Conservation (phyloP, 1,284 basidiomycete species). For the Pseudozyma flocculosa region DNA sequence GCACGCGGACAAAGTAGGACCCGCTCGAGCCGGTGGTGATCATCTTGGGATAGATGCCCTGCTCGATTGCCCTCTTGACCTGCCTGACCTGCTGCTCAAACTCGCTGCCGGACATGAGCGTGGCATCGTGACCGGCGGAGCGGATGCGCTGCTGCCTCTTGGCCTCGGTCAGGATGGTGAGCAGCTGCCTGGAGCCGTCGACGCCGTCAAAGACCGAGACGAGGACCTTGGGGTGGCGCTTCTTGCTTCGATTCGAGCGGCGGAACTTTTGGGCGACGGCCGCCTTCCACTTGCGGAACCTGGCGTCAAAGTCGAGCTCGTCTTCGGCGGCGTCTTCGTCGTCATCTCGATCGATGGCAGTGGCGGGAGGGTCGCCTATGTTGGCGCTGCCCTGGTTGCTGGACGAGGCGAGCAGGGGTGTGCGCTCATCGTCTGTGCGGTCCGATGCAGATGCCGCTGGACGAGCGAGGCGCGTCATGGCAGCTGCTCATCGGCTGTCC, state of each 20-base stretch:
- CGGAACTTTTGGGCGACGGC: constrained; percentile 37
- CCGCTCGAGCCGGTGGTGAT: constrained; percentile 52
- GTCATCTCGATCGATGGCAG: not conserved
- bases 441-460: not conserved
- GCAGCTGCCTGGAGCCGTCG: not conserved
- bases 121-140: constrained; percentile 4
- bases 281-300: constrained; percentile 39
- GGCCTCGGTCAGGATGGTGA: constrained; percentile 5
- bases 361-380: no score
- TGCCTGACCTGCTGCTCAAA: constrained; percentile 31
- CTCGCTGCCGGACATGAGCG: constrained; percentile 19
- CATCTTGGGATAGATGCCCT: constrained; percentile 53
- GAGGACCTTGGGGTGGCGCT: constrained; percentile 8
- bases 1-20: constrained; percentile 50
- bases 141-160: not conserved
- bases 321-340: not conserved
- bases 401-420: constrained; percentile 12
- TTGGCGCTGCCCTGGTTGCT: no score
- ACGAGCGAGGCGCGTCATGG: not conserved
- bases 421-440: constrained; percentile 12
- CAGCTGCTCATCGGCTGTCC: not conserved
- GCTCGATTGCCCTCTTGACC: constrained; percentile 43
- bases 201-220: constrained; percentile 25
- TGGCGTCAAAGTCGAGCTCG: constrained; percentile 41
- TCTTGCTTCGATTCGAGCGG: not conserved